A percentile compares a stretch with the other conserved stretches of the same genome.
phyloP scores from a whole-genome alignment of 2,329 filamentous ascomycete genomes.

The Clarireedia homoeocarpa region DNA sequence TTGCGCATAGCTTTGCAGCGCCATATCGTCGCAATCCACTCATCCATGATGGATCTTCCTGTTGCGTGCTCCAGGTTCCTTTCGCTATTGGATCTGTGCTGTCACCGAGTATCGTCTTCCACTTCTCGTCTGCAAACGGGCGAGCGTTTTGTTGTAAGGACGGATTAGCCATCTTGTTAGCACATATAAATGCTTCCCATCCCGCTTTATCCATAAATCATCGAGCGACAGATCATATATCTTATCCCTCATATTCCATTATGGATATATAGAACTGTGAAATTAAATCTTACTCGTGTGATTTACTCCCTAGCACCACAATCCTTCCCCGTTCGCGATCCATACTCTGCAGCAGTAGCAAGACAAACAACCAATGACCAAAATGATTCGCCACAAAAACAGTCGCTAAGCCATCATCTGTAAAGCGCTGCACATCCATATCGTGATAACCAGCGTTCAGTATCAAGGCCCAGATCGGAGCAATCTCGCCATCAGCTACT shows the following conservation, averaged over 20 bases:
- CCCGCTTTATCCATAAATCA: too few species aligned
- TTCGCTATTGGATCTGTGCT: constrained; percentile 2
- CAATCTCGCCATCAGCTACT: constrained; percentile 14
- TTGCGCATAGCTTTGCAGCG: constrained; percentile 8
- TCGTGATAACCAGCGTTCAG: constrained; percentile 9
- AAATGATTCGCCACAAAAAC: constrained; percentile 30
- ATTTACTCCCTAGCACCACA: constrained; percentile 28
- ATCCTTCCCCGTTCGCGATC: constrained; percentile 29
- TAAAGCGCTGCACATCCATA: constrained; percentile 22
- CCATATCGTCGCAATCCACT: constrained; percentile 11
- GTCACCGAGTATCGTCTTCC: background rate
- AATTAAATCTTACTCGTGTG: constrained; percentile 26
- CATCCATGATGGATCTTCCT: constrained; percentile 6
- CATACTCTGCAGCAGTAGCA: constrained; percentile 30
- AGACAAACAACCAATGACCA: constrained; percentile 28
- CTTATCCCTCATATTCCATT: too few species aligned
- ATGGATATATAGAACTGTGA: too few species aligned
- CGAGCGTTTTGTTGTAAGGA: background rate
- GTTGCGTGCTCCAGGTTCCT: background rate
- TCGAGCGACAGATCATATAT: too few species aligned
- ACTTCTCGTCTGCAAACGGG: background rate
- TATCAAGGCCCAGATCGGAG: constrained; percentile 17
- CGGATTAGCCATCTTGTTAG: background rate
- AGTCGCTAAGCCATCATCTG: constrained; percentile 29
- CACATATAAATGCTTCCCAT: background rate